Base-by-base conservation (phyloP, 805 yeast species). In the Yarrowia sp. region DNA sequence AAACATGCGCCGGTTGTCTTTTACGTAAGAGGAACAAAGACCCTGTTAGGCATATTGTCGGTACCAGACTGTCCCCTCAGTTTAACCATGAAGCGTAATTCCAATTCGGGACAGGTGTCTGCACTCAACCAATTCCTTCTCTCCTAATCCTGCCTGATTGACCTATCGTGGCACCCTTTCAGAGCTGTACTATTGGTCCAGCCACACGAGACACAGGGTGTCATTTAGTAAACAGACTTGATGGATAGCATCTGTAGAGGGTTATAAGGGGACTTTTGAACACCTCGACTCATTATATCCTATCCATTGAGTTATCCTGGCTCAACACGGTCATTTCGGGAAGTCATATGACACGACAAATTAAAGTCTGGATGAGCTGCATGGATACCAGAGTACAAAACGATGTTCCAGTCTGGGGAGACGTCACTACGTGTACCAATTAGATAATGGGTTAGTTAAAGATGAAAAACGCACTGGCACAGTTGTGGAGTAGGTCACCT, bases 381-480 rank as follows among this genome's bases (percentile, higher is more conserved):
- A 49, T 26, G 55, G 9, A 1, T 26, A 35, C 36, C 14, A 36
- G n/a, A 48, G 14, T 45, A 16, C 26, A 45, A 16, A 45, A 12
- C 8, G 48, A 10, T 7, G 32, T 12, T 14, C 16, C 7, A 48
- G 12, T 26, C 40, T 9, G 12, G 38, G 10, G 55, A 35, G 19
- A 35, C 32, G 7, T 45, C 16, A 22, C 16, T 36, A 52, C 42
- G 56, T 36, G 41, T 50, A 11, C 56, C 56, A 50, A 50, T 50
- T 14, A 16, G 14, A 45, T 8, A 5, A 22, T 12, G 41, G 16
- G 12, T 11, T 52, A 8, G 42, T 12, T 52, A 52, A 36, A 52
- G 56, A 52, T 12, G 56, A 36, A 52, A 52, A 52, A 52, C 26
- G 56, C 42, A 52, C 56, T 9, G 42, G 42, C 35, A 26, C 41